A percentile compares a stretch with the other conserved stretches of the same genome.
Conservation (phyloP, 2,329 filamentous ascomycete species). For the Neonectria coccinea region DNA sequence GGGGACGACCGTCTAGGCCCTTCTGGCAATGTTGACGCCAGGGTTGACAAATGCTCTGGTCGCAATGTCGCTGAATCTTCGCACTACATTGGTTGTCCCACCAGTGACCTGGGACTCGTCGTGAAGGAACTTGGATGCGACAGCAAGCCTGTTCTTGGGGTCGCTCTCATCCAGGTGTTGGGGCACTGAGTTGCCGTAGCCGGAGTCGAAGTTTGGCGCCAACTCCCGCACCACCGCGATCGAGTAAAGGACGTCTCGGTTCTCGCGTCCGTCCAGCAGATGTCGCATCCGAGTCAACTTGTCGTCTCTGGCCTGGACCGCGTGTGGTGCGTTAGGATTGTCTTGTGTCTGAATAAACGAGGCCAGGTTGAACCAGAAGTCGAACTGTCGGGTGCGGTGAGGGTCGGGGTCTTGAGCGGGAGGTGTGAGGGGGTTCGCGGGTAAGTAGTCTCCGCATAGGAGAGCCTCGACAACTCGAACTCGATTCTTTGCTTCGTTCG, state of each 20-base stretch:
- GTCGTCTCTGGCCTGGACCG: slow-evolving; percentile 70
- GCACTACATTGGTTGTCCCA: slow-evolving; percentile 80
- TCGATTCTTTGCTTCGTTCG: slow-evolving; percentile 74
- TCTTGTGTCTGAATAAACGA: slow-evolving; percentile 72
- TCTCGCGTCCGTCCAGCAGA: slow-evolving; percentile 83
- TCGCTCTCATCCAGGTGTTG: slow-evolving; percentile 75
- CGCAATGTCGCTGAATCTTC: slow-evolving; percentile 76
- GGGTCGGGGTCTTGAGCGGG: slow-evolving; percentile 64
- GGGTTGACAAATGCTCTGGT: slow-evolving; percentile 69
- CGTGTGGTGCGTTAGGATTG: slow-evolving; percentile 59
- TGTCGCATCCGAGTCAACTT: slow-evolving; percentile 74
- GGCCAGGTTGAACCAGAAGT: slow-evolving; percentile 86
- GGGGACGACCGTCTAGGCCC: slow-evolving; percentile 28
- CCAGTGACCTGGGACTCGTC: slow-evolving; percentile 71
- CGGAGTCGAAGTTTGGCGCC: slow-evolving; percentile 72
- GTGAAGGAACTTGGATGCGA: slow-evolving; percentile 77
- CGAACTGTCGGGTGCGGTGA: slow-evolving; percentile 71
- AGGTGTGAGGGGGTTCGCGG: slow-evolving; percentile 65
- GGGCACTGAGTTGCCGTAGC: slow-evolving; percentile 66
- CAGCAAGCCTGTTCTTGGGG: slow-evolving; percentile 73
- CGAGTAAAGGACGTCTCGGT: slow-evolving; percentile 90
- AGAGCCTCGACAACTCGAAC: slow-evolving; percentile 82
- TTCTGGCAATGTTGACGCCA: slow-evolving; percentile 59
- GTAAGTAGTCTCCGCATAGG: slow-evolving; percentile 76
- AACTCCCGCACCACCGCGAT: slow-evolving; percentile 84